A percentile compares a stretch with the other conserved stretches of the same genome.
Evolutionary conservation across 2,329 filamentous ascomycete genomes (phyloP).

Genomic region (Juglanconis oblonga): DNA sequence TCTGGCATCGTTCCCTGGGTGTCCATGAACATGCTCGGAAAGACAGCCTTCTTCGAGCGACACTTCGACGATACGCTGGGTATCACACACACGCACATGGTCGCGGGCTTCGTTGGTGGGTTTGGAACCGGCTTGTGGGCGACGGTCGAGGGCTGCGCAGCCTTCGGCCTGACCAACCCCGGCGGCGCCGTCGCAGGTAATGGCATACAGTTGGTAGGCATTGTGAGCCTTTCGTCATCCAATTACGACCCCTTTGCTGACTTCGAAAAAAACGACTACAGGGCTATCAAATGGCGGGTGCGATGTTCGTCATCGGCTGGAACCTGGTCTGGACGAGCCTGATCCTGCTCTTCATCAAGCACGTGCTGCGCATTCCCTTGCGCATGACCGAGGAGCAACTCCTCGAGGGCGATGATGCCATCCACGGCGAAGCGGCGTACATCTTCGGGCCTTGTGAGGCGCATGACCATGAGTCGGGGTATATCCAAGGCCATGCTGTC

Average conservation of each 20-base stretch:
- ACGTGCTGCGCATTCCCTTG: slow-evolving; percentile 43
- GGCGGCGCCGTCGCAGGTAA: slow-evolving; percentile 50
- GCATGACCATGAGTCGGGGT: slow-evolving; percentile 22
- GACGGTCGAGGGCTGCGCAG: slow-evolving; percentile 41
- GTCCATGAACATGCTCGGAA: slow-evolving; percentile 45
- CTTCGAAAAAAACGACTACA: not conserved
- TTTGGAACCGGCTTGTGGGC: slow-evolving; percentile 46
- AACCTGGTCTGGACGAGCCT: slow-evolving; percentile 48
- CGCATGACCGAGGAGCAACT: slow-evolving; percentile 45
- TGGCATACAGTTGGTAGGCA: slow-evolving; percentile 38
- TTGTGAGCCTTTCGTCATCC: not conserved
- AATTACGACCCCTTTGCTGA: not conserved
- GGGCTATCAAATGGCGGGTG: slow-evolving; percentile 29
- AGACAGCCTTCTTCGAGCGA: slow-evolving; percentile 24
- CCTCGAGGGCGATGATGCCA: slow-evolving; percentile 42
- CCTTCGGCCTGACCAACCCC: slow-evolving; percentile 41
- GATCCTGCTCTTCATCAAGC: slow-evolving; percentile 49
- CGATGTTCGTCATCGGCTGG: slow-evolving; percentile 37
- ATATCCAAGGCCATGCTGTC: slow-evolving; percentile 24
- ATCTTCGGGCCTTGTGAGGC: slow-evolving; percentile 28
- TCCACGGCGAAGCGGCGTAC: slow-evolving; percentile 46
- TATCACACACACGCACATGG: slow-evolving; percentile 38
- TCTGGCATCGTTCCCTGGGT: slow-evolving; percentile 45
- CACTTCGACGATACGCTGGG: slow-evolving; percentile 27
- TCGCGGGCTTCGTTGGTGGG: slow-evolving; percentile 43